Evolutionary conservation across 2,329 filamentous ascomycete species (phyloP).

Genomic region (Colletotrichum filicis): DNA sequence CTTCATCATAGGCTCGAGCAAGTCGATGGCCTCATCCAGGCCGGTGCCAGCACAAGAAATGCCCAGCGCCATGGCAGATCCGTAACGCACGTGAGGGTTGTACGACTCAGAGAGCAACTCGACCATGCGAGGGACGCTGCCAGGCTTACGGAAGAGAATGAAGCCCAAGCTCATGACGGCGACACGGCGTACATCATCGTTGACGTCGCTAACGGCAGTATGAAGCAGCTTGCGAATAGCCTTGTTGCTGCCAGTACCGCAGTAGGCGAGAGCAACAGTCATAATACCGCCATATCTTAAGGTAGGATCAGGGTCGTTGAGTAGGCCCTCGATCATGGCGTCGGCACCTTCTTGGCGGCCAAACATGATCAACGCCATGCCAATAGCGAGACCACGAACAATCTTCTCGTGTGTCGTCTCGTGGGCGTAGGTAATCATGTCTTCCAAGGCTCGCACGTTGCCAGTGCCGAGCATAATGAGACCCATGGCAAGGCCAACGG

Average conservation of each 20-base stretch:
- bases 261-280: conserved; percentile 98
- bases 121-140: conserved; percentile 97
- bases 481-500: conserved; percentile 95
- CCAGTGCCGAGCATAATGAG: conserved; percentile 99
- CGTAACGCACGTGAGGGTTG: conserved; percentile 97
- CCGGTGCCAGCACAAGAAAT: conserved; percentile 98
- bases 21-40: conserved; percentile 93
- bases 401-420: conserved; percentile 99
- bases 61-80: conserved; percentile 96
- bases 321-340: conserved; percentile 90
- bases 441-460: conserved; percentile 90
- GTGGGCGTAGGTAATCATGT: conserved; percentile 98
- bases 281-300: conserved; percentile 97
- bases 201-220: conserved; percentile 96
- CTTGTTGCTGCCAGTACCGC: conserved; percentile 97
- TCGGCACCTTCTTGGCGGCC: conserved; percentile 94
- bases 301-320: conserved; percentile 93
- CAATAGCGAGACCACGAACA: conserved; percentile 91
- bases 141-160: conserved; percentile 97
- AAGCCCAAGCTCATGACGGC: conserved; percentile 98
- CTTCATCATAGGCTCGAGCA: conserved; percentile 99
- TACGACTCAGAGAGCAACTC: conserved; percentile 98
- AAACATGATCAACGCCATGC: conserved; percentile 99
- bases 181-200: conserved; percentile 94
- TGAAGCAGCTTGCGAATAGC: conserved; percentile 95